Conservation (phyloP, 768 basidiomycete species). For the Lactarius deliciosus region DNA sequence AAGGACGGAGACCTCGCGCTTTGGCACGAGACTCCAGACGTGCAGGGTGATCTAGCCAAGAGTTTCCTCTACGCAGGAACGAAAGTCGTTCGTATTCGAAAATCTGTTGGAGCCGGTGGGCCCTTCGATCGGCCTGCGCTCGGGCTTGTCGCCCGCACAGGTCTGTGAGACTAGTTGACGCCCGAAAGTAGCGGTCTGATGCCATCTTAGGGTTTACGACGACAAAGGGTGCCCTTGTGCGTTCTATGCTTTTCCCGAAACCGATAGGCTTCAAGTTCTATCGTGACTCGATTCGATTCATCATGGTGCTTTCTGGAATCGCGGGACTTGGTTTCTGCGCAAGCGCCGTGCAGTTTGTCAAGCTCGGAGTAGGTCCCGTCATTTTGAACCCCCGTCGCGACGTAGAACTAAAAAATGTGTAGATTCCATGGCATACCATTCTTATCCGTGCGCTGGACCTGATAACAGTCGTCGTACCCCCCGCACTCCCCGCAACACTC, state of each 20-base stretch:
- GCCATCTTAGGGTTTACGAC: slow-evolving; percentile 82
- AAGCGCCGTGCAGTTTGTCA: slow-evolving; percentile 88
- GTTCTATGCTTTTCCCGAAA: slow-evolving; percentile 98
- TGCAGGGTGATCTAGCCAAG: slow-evolving; percentile 63
- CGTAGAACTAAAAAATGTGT: slow-evolving; percentile 14
- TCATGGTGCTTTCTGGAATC: slow-evolving; percentile 86
- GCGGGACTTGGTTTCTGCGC: slow-evolving; percentile 89
- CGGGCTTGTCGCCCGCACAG: slow-evolving; percentile 84
- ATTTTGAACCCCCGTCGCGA: slow-evolving; percentile 7
- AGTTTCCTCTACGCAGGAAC: slow-evolving; percentile 91
- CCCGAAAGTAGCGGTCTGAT: slow-evolving; percentile 10
- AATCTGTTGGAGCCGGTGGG: slow-evolving; percentile 50
- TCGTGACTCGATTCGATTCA: slow-evolving; percentile 87
- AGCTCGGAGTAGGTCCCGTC: slow-evolving; percentile 67
- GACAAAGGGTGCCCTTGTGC: slow-evolving; percentile 92
- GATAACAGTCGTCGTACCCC: slow-evolving; percentile 96
- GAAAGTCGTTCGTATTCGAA: slow-evolving; percentile 82
- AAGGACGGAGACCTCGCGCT: slow-evolving; percentile 72
- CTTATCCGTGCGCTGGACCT: slow-evolving; percentile 89
- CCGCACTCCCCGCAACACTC: slow-evolving; percentile 93
- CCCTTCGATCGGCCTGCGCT: slow-evolving; percentile 61
- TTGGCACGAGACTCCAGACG: slow-evolving; percentile 67
- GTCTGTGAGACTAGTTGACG: slow-evolving; percentile 40
- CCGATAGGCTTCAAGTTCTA: slow-evolving; percentile 99
- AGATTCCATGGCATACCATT: slow-evolving; percentile 92